A percentile compares a stretch with the other conserved stretches of the same genome.
Evolutionary conservation across 176 grass and related monocot genomes (phyloP).

Genomic region (Aegilops tauschii): DNA sequence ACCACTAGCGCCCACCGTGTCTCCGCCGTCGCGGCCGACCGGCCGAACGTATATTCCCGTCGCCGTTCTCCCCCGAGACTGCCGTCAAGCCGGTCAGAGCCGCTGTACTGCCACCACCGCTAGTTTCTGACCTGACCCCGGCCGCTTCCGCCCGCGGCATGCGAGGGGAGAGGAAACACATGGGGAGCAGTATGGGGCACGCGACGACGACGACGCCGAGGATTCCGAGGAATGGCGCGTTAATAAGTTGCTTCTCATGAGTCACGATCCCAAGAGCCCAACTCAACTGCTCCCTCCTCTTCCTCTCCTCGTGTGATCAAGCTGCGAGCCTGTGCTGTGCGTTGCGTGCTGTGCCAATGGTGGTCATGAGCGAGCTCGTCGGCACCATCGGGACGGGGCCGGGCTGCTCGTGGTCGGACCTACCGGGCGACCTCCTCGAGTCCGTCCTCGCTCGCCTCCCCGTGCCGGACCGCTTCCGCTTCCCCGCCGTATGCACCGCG

Average conservation of each 20-base stretch:
- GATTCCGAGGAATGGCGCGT: background rate
- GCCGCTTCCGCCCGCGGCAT: background rate
- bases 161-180: background rate
- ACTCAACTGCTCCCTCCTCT: background rate
- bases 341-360: background rate
- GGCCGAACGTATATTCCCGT: background rate
- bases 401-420: slow-evolving; percentile 37
- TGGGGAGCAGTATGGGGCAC: background rate
- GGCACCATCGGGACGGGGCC: background rate
- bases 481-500: slow-evolving; percentile 40
- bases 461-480: slow-evolving; percentile 39
- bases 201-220: background rate
- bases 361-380: slow-evolving; percentile 18
- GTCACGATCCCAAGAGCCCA: background rate
- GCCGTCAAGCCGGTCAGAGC: background rate
- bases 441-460: slow-evolving; percentile 38
- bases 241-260: background rate
- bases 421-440: slow-evolving; percentile 34
- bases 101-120: background rate
- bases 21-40: background rate
- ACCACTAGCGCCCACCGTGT: slow-evolving; percentile 9
- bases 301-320: background rate
- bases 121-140: background rate
- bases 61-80: background rate
- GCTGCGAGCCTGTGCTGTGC: background rate